Evolutionary conservation across 257 asterid genomes (phyloP).

Genomic region (Solanum boliviense): DNA sequence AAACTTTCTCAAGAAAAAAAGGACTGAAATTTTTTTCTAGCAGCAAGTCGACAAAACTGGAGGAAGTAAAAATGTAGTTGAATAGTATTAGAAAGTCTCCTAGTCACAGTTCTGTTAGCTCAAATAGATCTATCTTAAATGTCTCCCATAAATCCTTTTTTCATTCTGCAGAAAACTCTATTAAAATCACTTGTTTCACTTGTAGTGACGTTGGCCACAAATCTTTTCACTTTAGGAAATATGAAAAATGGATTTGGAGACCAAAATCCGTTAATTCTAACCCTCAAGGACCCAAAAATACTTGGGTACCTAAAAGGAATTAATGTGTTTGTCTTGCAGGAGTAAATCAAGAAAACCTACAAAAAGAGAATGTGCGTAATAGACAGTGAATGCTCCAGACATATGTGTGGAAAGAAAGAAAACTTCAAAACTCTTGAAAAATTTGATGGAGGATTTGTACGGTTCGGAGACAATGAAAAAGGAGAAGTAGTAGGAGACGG

Average conservation of each 20-base stretch:
- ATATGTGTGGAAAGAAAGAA: too few relatives aligned
- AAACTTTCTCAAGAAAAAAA: background rate
- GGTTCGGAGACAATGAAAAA: too few relatives aligned
- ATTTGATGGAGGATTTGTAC: too few relatives aligned
- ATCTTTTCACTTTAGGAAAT: background rate
- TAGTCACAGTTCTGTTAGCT: too few relatives aligned
- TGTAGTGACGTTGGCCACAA: background rate
- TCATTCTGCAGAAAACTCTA: background rate
- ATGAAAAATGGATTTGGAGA: background rate
- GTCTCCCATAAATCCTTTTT: background rate
- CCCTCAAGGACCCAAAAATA: background rate
- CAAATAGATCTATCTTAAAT: background rate
- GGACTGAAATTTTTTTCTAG: background rate
- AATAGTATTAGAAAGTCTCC: too few relatives aligned
- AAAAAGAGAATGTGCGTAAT: too few relatives aligned
- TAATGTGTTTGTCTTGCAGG: background rate
- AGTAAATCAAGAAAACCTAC: background rate
- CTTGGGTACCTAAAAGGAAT: background rate
- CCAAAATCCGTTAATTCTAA: background rate
- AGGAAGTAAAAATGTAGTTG: background rate
- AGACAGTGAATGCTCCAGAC: too few relatives aligned
- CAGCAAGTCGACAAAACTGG: too few relatives aligned
- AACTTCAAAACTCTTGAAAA: too few relatives aligned
- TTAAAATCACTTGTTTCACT: background rate
- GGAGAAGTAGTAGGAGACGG: too few relatives aligned